phyloP scores from a whole-genome alignment of 352 stramenopile species.

The Peronospora destructor region DNA sequence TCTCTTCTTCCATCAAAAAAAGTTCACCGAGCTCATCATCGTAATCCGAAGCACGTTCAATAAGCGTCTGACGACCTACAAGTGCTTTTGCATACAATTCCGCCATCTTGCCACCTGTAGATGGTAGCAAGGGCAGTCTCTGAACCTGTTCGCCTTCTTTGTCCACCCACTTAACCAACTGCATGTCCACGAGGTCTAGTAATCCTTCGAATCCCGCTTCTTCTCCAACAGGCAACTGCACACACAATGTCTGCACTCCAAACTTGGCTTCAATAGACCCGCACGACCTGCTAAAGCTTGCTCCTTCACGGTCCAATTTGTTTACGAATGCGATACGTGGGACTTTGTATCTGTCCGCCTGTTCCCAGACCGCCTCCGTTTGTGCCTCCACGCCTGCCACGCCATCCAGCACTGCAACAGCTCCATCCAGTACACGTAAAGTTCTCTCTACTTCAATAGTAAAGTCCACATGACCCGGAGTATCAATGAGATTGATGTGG shows the following conservation, averaged over 20 bases:
- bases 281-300: constrained; percentile 89
- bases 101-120: constrained; percentile 38
- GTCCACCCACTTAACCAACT: constrained; percentile 59
- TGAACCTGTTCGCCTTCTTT: constrained; percentile 51
- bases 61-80: constrained; percentile 44
- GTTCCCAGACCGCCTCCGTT: constrained; percentile 83
- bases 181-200: constrained; percentile 63
- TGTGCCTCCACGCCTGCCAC: constrained; percentile 94
- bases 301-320: constrained; percentile 94
- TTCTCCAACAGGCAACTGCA: constrained; percentile 62
- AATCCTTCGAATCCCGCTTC: constrained; percentile 58
- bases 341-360: constrained; percentile 66
- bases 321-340: constrained; percentile 96
- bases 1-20: constrained; percentile 64
- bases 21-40: constrained; percentile 69
- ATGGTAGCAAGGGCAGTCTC: constrained; percentile 40
- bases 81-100: constrained; percentile 39
- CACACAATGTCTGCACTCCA: constrained; percentile 47
- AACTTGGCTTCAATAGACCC: constrained; percentile 57
- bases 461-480: constrained; percentile 96
- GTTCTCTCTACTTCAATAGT: constrained; percentile 97
- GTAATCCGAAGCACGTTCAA: constrained; percentile 59
- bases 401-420: constrained; percentile 94
- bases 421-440: constrained; percentile 95
- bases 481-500: constrained; percentile 97